These are phyloP conservation scores for maize (Zea mays) DNA, from an alignment of 176 grass and related monocot genomes.

Conservation along the genomic window Zm-B73-REFERENCE-NAM-5.0 NC_050101.1:155104001-155104500, in stretches of 20 bases:
- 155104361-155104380: slow-evolving; percentile 68
- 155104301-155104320: slow-evolving; percentile 57
- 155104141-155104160: slow-evolving; percentile 92
- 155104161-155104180: slow-evolving; percentile 68
- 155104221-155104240: slow-evolving; percentile 66
- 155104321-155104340: slow-evolving; percentile 98
- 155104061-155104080: slow-evolving; percentile 31
- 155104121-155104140: slow-evolving; percentile 64
- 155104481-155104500: slow-evolving; percentile 17
- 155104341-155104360: slow-evolving; percentile 79
- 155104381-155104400: slow-evolving; percentile 65
- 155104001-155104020: slow-evolving; percentile 83
- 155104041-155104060: neutral
- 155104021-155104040: slow-evolving; percentile 41
- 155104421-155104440: slow-evolving; percentile 53
- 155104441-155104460: slow-evolving; percentile 62
- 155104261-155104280: slow-evolving; percentile 86
- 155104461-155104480: slow-evolving; percentile 64
- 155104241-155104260: slow-evolving; percentile 73
- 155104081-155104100: slow-evolving; percentile 51
- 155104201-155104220: slow-evolving; percentile 63
- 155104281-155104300: slow-evolving; percentile 79
- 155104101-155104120: slow-evolving; percentile 74
- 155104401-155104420: slow-evolving; percentile 62
- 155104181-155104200: slow-evolving; percentile 74